A percentile compares a stretch with the other conserved stretches of the same genome.
Evolutionary conservation across 441 rosid genomes (phyloP).

Genomic region (Dalechampia spathulata): DNA sequence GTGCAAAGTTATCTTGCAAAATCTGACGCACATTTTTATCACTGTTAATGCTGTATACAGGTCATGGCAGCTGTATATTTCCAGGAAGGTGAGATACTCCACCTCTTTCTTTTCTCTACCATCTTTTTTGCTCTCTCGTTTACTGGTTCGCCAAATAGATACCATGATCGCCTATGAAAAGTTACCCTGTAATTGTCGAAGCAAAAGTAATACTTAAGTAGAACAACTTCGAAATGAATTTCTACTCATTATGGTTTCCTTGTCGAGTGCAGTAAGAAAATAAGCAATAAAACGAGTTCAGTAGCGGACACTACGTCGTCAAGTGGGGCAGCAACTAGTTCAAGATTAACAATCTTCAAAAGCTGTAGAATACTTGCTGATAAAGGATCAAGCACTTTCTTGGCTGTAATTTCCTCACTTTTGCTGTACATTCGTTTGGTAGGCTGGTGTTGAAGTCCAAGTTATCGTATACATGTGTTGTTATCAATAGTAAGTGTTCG

Average conservation of each 20-base stretch:
- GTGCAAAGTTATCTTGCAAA: not conserved
- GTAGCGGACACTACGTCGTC: slow-evolving; percentile 45
- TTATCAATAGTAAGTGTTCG: not conserved
- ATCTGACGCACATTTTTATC: slow-evolving; percentile 17
- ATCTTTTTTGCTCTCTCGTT: too few species aligned
- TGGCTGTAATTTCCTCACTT: slow-evolving; percentile 35
- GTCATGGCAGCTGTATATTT: slow-evolving; percentile 90
- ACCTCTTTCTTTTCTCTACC: too few species aligned
- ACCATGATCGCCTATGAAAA: too few species aligned
- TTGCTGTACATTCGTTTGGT: slow-evolving; percentile 34
- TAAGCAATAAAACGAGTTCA: slow-evolving; percentile 54
- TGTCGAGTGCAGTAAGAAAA: slow-evolving; percentile 56
- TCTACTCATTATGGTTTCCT: not conserved
- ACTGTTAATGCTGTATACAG: slow-evolving; percentile 40
- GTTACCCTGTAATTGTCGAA: too few species aligned
- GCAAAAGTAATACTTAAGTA: slow-evolving; percentile 9
- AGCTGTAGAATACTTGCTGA: slow-evolving; percentile 30
- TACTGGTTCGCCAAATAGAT: too few species aligned
- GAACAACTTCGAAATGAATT: not conserved
- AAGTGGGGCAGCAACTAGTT: slow-evolving; percentile 43
- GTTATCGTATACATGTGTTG: slow-evolving; percentile 1
- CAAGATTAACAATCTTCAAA: slow-evolving; percentile 28
- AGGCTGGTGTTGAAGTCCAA: slow-evolving; percentile 19
- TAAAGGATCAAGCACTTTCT: slow-evolving; percentile 9
- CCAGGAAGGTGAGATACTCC: slow-evolving; percentile 72